Conservation (phyloP, 164 flowering plant species). For the Piper betle region DNA sequence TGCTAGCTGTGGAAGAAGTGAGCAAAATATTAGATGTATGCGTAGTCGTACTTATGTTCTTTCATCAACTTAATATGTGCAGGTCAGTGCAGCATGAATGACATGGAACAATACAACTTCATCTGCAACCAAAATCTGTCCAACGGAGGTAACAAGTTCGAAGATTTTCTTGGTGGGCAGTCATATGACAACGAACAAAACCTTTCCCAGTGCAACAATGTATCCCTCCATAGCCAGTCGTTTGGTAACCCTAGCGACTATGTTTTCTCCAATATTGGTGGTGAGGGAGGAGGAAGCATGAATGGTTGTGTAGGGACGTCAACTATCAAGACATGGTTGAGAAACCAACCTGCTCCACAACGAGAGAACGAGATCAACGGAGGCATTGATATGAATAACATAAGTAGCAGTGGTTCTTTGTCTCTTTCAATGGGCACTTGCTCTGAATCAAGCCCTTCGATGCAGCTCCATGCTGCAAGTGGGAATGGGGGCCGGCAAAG, state of each 20-base stretch:
- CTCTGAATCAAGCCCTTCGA: constrained; percentile 26
- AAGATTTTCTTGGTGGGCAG: constrained; percentile 65
- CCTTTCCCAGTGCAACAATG: constrained; percentile 7
- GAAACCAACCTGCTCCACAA: constrained; percentile 46
- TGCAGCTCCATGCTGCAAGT: constrained; percentile 18
- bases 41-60: constrained; percentile 2
- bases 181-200: constrained; percentile 29
- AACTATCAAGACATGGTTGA: constrained; percentile 85
- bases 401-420: constrained; percentile 20
- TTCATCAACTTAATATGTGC: constrained; percentile 5
- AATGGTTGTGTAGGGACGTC: constrained; percentile 52
- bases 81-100: constrained; percentile 52
- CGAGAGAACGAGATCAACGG: constrained; percentile 9
- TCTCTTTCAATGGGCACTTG: constrained; percentile 70
- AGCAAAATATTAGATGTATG: neutral
- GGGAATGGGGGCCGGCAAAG: constrained; percentile 20
- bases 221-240: constrained; percentile 2
- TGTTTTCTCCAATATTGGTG: constrained; percentile 15
- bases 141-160: constrained; percentile 62
- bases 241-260: constrained; percentile 15
- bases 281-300: constrained; percentile 2
- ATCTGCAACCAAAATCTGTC: constrained; percentile 26
- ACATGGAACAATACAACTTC: constrained; percentile 20
- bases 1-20: neutral
- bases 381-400: neutral